Conservation (phyloP, 2,329 filamentous ascomycete species). For the Xylaria polymorpha region DNA sequence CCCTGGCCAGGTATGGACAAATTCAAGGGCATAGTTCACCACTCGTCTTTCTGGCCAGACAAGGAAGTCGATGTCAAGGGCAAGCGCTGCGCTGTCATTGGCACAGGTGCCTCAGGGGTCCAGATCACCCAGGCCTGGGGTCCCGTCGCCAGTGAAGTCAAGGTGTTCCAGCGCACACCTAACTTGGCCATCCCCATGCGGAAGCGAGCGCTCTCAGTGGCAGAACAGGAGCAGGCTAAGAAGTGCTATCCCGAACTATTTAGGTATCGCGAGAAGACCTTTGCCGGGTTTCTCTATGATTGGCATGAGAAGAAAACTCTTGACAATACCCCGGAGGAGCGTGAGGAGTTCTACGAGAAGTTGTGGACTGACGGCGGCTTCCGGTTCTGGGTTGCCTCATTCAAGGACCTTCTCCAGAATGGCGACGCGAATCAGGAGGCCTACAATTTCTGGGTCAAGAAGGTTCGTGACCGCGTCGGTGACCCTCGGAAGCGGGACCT, state of each 20-base stretch:
- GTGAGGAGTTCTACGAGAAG: slow-evolving; percentile 60
- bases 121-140: slow-evolving; percentile 72
- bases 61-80: slow-evolving; percentile 65
- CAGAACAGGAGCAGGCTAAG: slow-evolving; percentile 63
- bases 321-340: slow-evolving; percentile 63
- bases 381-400: slow-evolving; percentile 64
- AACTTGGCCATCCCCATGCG: slow-evolving; percentile 74
- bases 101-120: slow-evolving; percentile 72
- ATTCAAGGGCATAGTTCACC: slow-evolving; percentile 69
- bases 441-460: slow-evolving; percentile 67
- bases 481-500: slow-evolving; percentile 62
- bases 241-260: slow-evolving; percentile 63
- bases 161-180: slow-evolving; percentile 74
- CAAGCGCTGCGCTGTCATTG: slow-evolving; percentile 71
- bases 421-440: slow-evolving; percentile 62
- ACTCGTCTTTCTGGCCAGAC: slow-evolving; percentile 71
- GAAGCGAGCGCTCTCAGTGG: slow-evolving; percentile 58
- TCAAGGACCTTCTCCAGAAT: slow-evolving; percentile 63
- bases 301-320: slow-evolving; percentile 66
- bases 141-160: slow-evolving; percentile 62
- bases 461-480: slow-evolving; percentile 61
- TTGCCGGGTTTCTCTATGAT: slow-evolving; percentile 70
- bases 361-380: slow-evolving; percentile 66
- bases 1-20: slow-evolving; percentile 68
- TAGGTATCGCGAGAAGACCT: slow-evolving; percentile 61